Evolutionary conservation across 768 basidiomycete species (phyloP), one percentile per base, ranked within the genome.

Genomic region (Psilocybe sp.): DNA sequence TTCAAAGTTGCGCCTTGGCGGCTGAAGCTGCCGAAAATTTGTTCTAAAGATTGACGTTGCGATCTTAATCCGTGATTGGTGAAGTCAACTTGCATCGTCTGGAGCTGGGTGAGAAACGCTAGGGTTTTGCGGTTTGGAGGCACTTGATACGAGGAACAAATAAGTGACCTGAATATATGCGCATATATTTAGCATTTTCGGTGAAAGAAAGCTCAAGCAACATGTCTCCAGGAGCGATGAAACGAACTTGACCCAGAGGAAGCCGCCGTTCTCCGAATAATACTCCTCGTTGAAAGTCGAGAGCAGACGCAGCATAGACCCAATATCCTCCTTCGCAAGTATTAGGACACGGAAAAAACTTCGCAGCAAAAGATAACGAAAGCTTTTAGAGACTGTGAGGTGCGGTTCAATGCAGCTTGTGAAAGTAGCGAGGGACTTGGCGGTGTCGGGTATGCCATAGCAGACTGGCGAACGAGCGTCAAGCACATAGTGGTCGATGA

Each of bases 231-330:
- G n/a, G 7, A 20, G 31, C 16, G 9, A 32, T 37, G 34, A 60
- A 37, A 69, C 75, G 52, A 52, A 82, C 80, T 66, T 77, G 40
- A 79, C 70, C 73, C 78, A 80, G 32, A 56, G 51, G 53, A 75
- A 73, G 5, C 71, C 73, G 13, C 61, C 56, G 31, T 43, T 50
- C 32, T 39, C 50, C 38, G 54, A 2, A 44, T 56, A 50, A 23
- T 40, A 51, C 31, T 44, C n/a, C 13, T 57, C 47, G 18, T 55
- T 49, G 36, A 48, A 28, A 31, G 46, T 40, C 38, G 62, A 33
- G 39, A 52, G 54, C 8, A 28, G 44, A 33, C 55, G 53, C 50
- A 60, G 23, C 19, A 43, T 37, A 1, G 40, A 49, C n/a, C 46
- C 51, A 16, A 50, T 35, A 14, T 47, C 43, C 7, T 43, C 50